phyloP scores from a whole-genome alignment of 192 early-diverging fungal genomes.

The Backusella australiensis region DNA sequence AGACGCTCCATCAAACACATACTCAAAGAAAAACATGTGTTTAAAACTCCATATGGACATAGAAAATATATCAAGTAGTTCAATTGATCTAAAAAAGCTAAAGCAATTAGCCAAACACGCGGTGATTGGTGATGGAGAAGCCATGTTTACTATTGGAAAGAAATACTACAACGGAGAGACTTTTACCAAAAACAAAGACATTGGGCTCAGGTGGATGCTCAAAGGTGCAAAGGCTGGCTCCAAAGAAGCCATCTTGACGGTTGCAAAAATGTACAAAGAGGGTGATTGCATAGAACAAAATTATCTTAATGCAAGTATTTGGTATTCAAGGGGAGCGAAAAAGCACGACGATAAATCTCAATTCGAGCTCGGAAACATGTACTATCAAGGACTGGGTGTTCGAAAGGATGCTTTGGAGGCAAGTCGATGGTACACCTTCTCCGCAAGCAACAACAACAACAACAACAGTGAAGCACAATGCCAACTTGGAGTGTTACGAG shows the following conservation, averaged over 20 bases:
- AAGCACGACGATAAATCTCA: slow-evolving; percentile 58
- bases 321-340: slow-evolving; percentile 60
- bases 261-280: slow-evolving; percentile 53
- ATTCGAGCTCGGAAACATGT: slow-evolving; percentile 76
- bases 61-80: not conserved
- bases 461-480: not conserved
- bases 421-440: slow-evolving; percentile 49
- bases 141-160: too few relatives aligned
- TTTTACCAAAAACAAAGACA: not conserved
- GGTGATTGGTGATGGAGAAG: not conserved
- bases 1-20: not conserved
- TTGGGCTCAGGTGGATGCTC: not conserved
- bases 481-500: not conserved
- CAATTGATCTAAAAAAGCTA: not conserved
- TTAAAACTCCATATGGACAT: not conserved
- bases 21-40: not conserved
- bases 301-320: slow-evolving; percentile 63
- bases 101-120: not conserved
- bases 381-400: slow-evolving; percentile 68
- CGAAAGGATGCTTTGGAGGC: slow-evolving; percentile 63
- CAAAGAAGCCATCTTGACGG: not conserved
- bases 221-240: not conserved
- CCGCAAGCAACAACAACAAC: not conserved
- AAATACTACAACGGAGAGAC: too few relatives aligned
- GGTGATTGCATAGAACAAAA: slow-evolving; percentile 69